Conservation (phyloP, 768 basidiomycete species). For the Trametes sanguinea region DNA sequence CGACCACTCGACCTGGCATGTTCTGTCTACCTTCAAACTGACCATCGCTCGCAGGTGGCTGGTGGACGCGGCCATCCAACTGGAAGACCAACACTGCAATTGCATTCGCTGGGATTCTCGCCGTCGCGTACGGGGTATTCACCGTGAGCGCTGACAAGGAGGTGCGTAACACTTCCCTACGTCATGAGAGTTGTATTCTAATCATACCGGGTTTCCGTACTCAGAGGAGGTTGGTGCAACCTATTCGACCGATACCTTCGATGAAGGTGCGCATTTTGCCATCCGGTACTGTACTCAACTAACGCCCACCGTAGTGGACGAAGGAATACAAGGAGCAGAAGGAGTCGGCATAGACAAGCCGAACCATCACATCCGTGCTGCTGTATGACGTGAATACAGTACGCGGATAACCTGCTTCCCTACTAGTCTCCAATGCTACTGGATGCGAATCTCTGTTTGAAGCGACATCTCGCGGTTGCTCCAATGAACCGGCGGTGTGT, state of each 20-base stretch:
- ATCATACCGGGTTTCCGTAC: background rate
- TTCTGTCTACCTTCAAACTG: background rate
- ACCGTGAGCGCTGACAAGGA: conserved; percentile 75
- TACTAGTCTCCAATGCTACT: too few species aligned
- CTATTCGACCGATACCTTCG: conserved; percentile 74
- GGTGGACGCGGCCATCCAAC: conserved; percentile 92
- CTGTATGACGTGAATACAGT: background rate
- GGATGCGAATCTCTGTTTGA: too few species aligned
- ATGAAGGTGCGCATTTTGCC: conserved; percentile 56
- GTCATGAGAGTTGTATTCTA: background rate
- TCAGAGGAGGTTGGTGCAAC: conserved; percentile 61
- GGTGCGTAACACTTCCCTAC: conserved; percentile 46
- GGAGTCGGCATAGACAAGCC: conserved; percentile 3
- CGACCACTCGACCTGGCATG: background rate
- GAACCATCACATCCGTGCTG: background rate
- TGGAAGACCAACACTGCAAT: conserved; percentile 88
- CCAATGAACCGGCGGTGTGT: too few species aligned
- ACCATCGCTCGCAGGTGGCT: conserved; percentile 64
- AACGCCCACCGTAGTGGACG: conserved; percentile 44
- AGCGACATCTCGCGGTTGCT: background rate
- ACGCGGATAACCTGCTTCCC: too few species aligned
- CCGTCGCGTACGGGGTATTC: conserved; percentile 69
- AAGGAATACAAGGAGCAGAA: conserved; percentile 46
- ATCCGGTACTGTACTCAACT: background rate
- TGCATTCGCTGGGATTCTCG: conserved; percentile 65